Conservation (phyloP, 345 rosid genomes). For the Lumnitzera racemosa region DNA sequence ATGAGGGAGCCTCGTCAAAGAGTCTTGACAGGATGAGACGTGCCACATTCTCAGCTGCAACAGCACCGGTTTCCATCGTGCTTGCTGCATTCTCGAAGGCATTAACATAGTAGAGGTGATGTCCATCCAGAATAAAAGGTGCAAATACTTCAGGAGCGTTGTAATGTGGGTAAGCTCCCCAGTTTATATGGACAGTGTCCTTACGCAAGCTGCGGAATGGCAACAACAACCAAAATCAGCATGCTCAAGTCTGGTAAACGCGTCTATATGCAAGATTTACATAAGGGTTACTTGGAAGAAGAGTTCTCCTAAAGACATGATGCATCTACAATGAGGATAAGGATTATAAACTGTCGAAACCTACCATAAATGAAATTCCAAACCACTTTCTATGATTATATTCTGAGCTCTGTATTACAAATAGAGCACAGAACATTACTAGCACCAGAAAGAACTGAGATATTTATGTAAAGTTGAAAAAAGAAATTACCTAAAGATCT, state of each 20-base stretch:
- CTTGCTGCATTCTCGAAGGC: constrained; percentile 96
- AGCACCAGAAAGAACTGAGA: no score
- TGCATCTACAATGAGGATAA: neutral
- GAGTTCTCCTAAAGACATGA: no score
- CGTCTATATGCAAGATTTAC: neutral
- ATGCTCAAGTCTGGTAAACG: constrained; percentile 1
- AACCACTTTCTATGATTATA: no score
- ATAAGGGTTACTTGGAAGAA: no score
- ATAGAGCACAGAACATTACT: no score
- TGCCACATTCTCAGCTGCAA: constrained; percentile 85
- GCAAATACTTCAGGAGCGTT: constrained; percentile 81
- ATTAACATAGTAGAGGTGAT: constrained; percentile 73
- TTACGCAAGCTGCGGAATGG: constrained; percentile 36
- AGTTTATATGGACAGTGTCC: constrained; percentile 63
- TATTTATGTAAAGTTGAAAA: no score
- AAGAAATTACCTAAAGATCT: constrained; percentile 64
- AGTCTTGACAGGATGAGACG: constrained; percentile 71
- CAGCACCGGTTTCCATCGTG: constrained; percentile 89
- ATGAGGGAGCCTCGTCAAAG: constrained; percentile 11
- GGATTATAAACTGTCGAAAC: no score
- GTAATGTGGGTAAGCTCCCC: constrained; percentile 98
- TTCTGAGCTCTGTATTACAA: no score
- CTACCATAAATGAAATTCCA: no score
- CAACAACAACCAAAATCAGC: constrained; percentile 2
- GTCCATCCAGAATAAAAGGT: constrained; percentile 71